phyloP scores from a whole-genome alignment of 805 yeast genomes.

The Clavispora carvajalis region DNA sequence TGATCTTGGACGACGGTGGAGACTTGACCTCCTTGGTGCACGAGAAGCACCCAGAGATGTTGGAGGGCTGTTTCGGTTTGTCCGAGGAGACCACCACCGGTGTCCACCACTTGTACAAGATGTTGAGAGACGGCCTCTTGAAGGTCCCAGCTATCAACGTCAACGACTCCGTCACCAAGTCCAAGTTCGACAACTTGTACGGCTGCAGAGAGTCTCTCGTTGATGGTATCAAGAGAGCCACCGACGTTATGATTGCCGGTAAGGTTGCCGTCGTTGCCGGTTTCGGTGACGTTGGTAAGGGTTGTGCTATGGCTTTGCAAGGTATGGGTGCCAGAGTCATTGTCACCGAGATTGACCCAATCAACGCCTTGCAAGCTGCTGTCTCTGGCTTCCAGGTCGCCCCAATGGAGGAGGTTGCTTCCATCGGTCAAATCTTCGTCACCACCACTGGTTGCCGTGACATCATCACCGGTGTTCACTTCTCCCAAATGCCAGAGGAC shows the following conservation, averaged over 20 bases:
- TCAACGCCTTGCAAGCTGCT: constrained; percentile 98
- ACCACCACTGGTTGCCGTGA: constrained; percentile 99
- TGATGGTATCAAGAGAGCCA: constrained; percentile 99
- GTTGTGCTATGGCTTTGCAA: constrained; percentile 98
- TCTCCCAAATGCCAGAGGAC: constrained; percentile 93
- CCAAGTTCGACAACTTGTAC: constrained; percentile 98
- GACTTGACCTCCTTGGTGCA: constrained; percentile 95
- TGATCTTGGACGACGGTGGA: constrained; percentile 99
- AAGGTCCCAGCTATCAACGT: constrained; percentile 99
- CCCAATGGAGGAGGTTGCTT: constrained; percentile 90
- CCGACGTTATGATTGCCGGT: constrained; percentile 99
- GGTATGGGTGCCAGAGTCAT: constrained; percentile 99
- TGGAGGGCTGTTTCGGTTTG: constrained; percentile 89
- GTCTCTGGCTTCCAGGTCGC: constrained; percentile 97
- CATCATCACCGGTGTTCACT: constrained; percentile 86
- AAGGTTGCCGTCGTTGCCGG: constrained; percentile 99
- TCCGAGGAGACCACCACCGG: constrained; percentile 99
- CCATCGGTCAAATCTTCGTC: constrained; percentile 93
- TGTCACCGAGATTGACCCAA: constrained; percentile 96
- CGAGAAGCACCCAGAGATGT: constrained; percentile 96
- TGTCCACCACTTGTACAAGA: constrained; percentile 97
- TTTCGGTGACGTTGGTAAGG: constrained; percentile 99
- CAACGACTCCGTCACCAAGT: constrained; percentile 97
- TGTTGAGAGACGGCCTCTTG: constrained; percentile 80
- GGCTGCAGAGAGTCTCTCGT: constrained; percentile 98